These are phyloP conservation scores for Glycine tomentella DNA, from an alignment of 306 rosid species.

Conservation along the genomic window DNA sequence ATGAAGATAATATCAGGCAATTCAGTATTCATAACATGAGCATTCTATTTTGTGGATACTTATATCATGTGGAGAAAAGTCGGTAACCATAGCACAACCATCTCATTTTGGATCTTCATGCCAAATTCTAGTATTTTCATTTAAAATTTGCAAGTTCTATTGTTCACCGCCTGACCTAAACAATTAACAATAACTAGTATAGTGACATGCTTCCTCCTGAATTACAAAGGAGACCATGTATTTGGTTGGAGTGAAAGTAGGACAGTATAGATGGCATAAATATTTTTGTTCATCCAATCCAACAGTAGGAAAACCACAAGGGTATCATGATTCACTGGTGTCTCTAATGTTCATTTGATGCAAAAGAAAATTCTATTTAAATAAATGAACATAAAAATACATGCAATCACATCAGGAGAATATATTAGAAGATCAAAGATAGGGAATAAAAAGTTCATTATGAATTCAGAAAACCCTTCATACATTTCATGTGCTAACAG, in stretches of 20 bases:
- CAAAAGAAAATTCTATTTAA: conserved; percentile 32
- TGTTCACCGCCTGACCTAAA: conserved; percentile 14
- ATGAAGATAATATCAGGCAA: conserved; percentile 10
- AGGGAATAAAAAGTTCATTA: conserved; percentile 15
- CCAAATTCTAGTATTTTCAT: conserved; percentile 1
- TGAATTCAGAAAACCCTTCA: conserved; percentile 30
- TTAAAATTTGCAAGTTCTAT: conserved; percentile 12
- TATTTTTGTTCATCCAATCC: too few species aligned
- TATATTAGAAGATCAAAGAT: conserved; percentile 26
- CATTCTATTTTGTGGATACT: conserved; percentile 25
- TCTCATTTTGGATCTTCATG: conserved; percentile 16
- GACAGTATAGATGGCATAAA: neutral
- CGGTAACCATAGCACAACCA: conserved; percentile 13
- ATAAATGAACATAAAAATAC: conserved; percentile 30
- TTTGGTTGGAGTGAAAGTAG: neutral
- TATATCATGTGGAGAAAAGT: neutral
- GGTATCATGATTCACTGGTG: neutral
- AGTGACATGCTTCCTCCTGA: conserved; percentile 19
- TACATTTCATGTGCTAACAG: conserved; percentile 32
- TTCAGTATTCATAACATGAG: conserved; percentile 33
- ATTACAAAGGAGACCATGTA: neutral
- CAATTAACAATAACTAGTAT: conserved; percentile 3
- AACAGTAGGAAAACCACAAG: neutral
- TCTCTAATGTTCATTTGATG: conserved; percentile 10
- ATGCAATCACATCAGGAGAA: conserved; percentile 28